Conservation (phyloP, 371 early-diverging fungal genomes). For the Conidiobolus incongruus region DNA sequence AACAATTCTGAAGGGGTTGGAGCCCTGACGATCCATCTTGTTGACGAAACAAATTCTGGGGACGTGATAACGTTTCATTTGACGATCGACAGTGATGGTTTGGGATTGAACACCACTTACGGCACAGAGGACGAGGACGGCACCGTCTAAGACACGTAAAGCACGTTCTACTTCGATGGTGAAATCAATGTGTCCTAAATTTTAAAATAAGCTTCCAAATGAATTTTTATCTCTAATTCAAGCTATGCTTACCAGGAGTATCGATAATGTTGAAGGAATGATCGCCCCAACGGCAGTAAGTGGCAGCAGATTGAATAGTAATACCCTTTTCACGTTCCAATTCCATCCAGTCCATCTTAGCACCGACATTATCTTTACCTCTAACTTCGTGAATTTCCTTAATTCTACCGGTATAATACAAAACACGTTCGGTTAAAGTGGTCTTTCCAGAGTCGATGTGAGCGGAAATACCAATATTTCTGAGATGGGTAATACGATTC, state of each 20-base stretch:
- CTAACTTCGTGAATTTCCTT: constrained; percentile 92
- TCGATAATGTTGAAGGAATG: constrained; percentile 76
- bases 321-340: constrained; percentile 93
- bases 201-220: neutral
- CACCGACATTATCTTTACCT: constrained; percentile 91
- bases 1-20: constrained; percentile 71
- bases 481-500: constrained; percentile 32
- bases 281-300: constrained; percentile 62
- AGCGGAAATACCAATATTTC: constrained; percentile 97
- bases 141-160: constrained; percentile 76
- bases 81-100: constrained; percentile 92
- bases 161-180: constrained; percentile 85
- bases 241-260: constrained; percentile 39
- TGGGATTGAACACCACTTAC: constrained; percentile 81
- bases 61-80: constrained; percentile 75
- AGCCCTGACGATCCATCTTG: constrained; percentile 84
- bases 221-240: neutral
- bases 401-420: constrained; percentile 91
- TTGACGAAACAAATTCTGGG: constrained; percentile 75
- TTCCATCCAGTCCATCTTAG: constrained; percentile 98
- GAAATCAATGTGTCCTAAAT: constrained; percentile 72
- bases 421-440: constrained; percentile 89
- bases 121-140: constrained; percentile 63
- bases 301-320: constrained; percentile 79
- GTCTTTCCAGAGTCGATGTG: constrained; percentile 98